Evolutionary conservation across 2,329 filamentous ascomycete genomes (phyloP), one percentile per base, ranked within the genome.

Genomic region (Venturia pyrina): DNA sequence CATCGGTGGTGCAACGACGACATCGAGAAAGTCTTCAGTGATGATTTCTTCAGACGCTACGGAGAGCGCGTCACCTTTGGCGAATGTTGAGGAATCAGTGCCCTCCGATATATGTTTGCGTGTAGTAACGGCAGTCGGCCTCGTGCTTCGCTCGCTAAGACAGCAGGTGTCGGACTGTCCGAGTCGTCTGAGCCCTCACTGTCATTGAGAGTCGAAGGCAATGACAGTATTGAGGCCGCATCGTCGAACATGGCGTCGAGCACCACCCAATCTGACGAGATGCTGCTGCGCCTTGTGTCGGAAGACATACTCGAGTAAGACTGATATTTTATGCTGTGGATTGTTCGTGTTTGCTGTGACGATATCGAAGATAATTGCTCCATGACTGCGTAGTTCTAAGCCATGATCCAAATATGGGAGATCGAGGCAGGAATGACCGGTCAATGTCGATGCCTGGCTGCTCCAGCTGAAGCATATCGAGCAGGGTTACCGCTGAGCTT

Each of bases 371-470:
- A 13, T 17, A 21, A 8, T 37, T 13, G 50, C 37, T 40, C 11
- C 37, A 6, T 50, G 46, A 50, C 41, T 43, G 15, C 41, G 15
- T 43, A 10, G 10, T 40, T 5, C 5, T 40, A 43, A 43, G 41
- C 44, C 44, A 48, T 28, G 28, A 28, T 48, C 44, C 10, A 21
- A 21, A n/a, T 2, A 48, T 48, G 44, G 44, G 44, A 17, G 44
- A 48, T n/a, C 11, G 48, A 37, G 53, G 53, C 53, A 59, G 28
- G 19, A n/a, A 59, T 17, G 32, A 37, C 53, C 53, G 53, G 53
- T 59, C 53, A 59, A 11, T 8, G 53, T 59, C 32, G 53, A n/a
- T 59, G 53, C 53, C 53, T 59, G 53, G 53, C 48, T 59, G 53
- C 32, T 56, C 24, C 24, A 28, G 50, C 50, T 28, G 21, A 32